Conservation (phyloP, 345 rosid species). For the Salix dunnii region DNA sequence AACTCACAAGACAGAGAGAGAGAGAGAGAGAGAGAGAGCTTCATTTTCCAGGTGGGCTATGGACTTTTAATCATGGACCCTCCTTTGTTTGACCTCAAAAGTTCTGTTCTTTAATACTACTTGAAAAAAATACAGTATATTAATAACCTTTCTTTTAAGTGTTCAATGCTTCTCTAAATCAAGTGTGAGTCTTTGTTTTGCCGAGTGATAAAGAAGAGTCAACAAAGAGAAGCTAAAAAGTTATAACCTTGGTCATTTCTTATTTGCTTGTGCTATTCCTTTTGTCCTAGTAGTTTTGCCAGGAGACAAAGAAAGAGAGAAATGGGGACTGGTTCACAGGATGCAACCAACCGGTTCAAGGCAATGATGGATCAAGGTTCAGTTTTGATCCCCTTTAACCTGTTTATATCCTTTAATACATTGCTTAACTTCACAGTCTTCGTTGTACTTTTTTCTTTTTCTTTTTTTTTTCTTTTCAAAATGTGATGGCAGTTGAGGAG, state of each 20-base stretch:
- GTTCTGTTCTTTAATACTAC: not conserved
- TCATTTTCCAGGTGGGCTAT: slow-evolving; percentile 8
- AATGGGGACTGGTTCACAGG: slow-evolving; percentile 46
- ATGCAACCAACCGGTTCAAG: slow-evolving; percentile 50
- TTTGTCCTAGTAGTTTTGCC: not conserved
- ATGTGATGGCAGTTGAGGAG: slow-evolving; percentile 54
- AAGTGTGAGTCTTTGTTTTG: not conserved
- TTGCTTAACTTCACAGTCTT: not conserved
- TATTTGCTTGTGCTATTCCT: slow-evolving; percentile 3
- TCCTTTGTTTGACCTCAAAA: slow-evolving; percentile 21
- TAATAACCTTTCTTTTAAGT: not conserved
- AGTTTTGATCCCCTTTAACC: not conserved
- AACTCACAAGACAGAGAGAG: not conserved
- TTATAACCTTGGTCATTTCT: not conserved
- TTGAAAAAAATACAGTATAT: not conserved
- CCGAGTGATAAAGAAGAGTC: not conserved
- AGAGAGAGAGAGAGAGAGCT: not conserved
- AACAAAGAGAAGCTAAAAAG: slow-evolving; percentile 1
- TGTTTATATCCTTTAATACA: not conserved
- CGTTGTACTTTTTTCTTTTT: not conserved
- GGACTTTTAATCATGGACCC: slow-evolving; percentile 15
- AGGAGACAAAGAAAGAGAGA: not conserved
- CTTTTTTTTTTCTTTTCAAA: not conserved
- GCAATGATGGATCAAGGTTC: slow-evolving; percentile 54
- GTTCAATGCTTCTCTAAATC: not conserved